A percentile compares a stretch with the other conserved stretches of the same genome.
phyloP scores from a whole-genome alignment of 768 basidiomycete species.

The Termitomyces sp. region DNA sequence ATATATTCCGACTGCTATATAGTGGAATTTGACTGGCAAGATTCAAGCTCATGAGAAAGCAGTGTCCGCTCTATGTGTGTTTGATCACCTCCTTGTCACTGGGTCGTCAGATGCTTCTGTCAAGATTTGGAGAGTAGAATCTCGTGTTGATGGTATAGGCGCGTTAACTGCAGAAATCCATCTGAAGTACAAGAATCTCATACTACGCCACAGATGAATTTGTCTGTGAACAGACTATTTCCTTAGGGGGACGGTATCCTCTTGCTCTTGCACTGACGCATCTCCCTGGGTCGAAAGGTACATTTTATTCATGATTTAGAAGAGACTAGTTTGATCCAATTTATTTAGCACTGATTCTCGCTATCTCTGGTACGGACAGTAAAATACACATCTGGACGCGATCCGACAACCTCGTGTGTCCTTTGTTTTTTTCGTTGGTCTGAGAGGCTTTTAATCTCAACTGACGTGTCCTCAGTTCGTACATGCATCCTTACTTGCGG shows the following conservation, averaged over 20 bases:
- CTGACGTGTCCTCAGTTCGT: conserved; percentile 40
- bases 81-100: conserved; percentile 50
- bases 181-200: conserved; percentile 6
- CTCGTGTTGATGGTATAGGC: conserved; percentile 25
- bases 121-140: conserved; percentile 61
- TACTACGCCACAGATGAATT: conserved; percentile 24
- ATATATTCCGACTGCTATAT: conserved; percentile 3
- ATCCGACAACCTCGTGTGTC: conserved; percentile 48
- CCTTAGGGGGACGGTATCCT: conserved; percentile 66
- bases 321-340: background rate
- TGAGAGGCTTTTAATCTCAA: background rate
- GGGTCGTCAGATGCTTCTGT: conserved; percentile 80
- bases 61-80: conserved; percentile 60
- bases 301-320: background rate
- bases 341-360: conserved; percentile 56
- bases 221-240: conserved; percentile 50
- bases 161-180: conserved; percentile 6
- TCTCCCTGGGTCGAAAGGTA: conserved; percentile 70
- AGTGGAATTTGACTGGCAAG: conserved; percentile 34
- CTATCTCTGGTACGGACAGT: conserved; percentile 76
- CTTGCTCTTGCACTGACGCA: conserved; percentile 56
- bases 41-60: conserved; percentile 61
- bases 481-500: conserved; percentile 52
- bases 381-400: conserved; percentile 75
- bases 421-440: background rate